Conservation (phyloP, 2,329 filamentous ascomycete genomes). For the Diaporthe vexans region DNA sequence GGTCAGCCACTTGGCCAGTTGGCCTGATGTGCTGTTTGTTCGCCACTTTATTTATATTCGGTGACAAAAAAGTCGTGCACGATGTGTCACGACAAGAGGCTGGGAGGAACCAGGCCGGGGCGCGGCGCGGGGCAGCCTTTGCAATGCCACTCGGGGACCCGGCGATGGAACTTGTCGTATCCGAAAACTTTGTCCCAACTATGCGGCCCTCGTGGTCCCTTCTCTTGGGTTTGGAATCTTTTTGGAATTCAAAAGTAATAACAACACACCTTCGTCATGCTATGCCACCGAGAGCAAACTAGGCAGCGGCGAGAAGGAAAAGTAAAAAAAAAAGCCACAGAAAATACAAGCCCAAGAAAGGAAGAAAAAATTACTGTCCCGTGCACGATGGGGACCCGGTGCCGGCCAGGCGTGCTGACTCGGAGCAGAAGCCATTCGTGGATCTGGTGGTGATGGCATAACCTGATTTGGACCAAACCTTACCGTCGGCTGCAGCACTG, state of each 20-base stretch:
- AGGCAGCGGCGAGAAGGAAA: background rate
- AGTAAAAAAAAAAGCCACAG: background rate
- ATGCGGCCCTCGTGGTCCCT: background rate
- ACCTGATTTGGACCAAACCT: constrained; percentile 27
- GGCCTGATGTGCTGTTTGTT: constrained; percentile 28
- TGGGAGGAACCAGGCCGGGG: constrained; percentile 14
- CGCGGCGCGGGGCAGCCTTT: background rate
- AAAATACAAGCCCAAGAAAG: too few species aligned
- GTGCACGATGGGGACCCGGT: background rate
- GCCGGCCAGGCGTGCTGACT: constrained; percentile 22
- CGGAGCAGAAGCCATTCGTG: constrained; percentile 31
- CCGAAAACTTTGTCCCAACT: constrained; percentile 29
- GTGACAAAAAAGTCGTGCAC: constrained; percentile 8
- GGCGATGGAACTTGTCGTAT: constrained; percentile 28
- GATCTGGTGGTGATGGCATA: constrained; percentile 22
- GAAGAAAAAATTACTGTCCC: background rate
- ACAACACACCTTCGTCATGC: background rate
- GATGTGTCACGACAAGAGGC: constrained; percentile 31
- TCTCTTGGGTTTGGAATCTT: background rate
- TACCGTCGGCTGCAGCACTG: constrained; percentile 26
- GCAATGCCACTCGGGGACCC: background rate
- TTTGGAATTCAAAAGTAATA: constrained; percentile 24
- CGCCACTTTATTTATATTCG: constrained; percentile 24
- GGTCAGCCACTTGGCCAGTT: background rate
- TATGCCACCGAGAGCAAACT: background rate